Conservation (phyloP, 1,284 basidiomycete species). For the Ustilago loliicola region DNA sequence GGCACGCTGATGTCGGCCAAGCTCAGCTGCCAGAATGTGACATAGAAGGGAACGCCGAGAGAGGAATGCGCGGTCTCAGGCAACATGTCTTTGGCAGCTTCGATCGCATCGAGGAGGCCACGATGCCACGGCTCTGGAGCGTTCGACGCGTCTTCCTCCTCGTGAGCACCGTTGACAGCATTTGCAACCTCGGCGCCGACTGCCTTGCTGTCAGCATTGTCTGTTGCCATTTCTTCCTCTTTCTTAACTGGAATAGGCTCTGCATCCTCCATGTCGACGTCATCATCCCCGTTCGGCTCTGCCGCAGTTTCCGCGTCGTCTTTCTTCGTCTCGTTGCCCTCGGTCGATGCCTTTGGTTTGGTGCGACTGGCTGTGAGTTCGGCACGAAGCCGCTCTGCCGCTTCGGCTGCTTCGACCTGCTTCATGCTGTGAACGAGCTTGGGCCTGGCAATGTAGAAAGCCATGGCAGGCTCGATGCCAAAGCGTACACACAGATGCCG, state of each 20-base stretch:
- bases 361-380: slow-evolving; percentile 54
- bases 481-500: slow-evolving; percentile 58
- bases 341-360: slow-evolving; percentile 30
- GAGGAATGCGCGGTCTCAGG: slow-evolving; percentile 44
- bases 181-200: not conserved
- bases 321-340: slow-evolving; percentile 5
- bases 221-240: slow-evolving; percentile 4
- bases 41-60: slow-evolving; percentile 63
- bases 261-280: slow-evolving; percentile 41
- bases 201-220: not conserved
- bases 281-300: slow-evolving; percentile 21
- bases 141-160: not conserved
- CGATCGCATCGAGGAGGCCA: slow-evolving; percentile 58
- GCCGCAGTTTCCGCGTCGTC: not conserved
- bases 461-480: slow-evolving; percentile 64
- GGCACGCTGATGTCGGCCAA: slow-evolving; percentile 68
- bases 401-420: slow-evolving; percentile 50
- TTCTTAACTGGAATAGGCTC: slow-evolving; percentile 12
- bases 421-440: slow-evolving; percentile 57
- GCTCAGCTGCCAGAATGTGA: slow-evolving; percentile 69
- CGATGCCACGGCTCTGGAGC: slow-evolving; percentile 53
- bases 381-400: slow-evolving; percentile 49
- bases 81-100: slow-evolving; percentile 51
- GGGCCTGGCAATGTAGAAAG: slow-evolving; percentile 65
- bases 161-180: not conserved